Percentiles rank a stretch among this genome's conserved stretches.
These are phyloP conservation scores for Trametes cubensis DNA, from an alignment of 768 basidiomycete genomes.

Conservation along the genomic window DNA sequence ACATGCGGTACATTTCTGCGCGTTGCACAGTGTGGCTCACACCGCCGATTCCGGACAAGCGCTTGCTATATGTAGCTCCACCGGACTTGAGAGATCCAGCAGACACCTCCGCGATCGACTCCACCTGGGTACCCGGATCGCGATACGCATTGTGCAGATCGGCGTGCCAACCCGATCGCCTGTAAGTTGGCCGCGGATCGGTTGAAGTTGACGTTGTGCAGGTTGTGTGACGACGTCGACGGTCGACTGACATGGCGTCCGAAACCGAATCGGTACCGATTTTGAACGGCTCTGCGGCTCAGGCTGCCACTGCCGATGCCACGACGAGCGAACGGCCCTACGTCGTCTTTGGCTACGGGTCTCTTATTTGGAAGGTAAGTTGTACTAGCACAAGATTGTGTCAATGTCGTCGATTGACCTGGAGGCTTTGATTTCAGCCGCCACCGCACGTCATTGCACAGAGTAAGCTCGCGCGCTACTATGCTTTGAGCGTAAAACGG, in stretches of 20 bases:
- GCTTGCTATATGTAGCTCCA: background rate
- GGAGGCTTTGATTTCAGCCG: conserved; percentile 49
- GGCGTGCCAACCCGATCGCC: background rate
- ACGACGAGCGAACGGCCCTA: conserved; percentile 40
- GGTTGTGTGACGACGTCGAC: too few relatives aligned
- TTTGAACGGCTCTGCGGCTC: background rate
- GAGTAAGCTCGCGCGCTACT: conserved; percentile 45
- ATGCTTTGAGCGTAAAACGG: background rate
- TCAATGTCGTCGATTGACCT: background rate
- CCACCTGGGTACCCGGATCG: background rate
- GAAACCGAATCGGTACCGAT: background rate
- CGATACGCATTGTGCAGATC: background rate
- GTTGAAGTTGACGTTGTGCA: too few relatives aligned
- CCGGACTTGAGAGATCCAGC: too few relatives aligned
- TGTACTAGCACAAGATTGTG: too few relatives aligned
- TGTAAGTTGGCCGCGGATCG: background rate
- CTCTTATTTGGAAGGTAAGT: conserved; percentile 86
- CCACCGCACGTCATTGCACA: conserved; percentile 76
- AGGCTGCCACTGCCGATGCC: background rate
- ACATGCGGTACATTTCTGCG: background rate
- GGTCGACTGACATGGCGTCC: background rate
- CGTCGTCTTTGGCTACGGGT: conserved; percentile 91
- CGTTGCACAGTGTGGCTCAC: too few relatives aligned
- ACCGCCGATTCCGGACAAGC: background rate
- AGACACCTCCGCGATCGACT: background rate